Evolutionary conservation across 1,284 basidiomycete genomes (phyloP).

Genomic region (Naganishia sp.): DNA sequence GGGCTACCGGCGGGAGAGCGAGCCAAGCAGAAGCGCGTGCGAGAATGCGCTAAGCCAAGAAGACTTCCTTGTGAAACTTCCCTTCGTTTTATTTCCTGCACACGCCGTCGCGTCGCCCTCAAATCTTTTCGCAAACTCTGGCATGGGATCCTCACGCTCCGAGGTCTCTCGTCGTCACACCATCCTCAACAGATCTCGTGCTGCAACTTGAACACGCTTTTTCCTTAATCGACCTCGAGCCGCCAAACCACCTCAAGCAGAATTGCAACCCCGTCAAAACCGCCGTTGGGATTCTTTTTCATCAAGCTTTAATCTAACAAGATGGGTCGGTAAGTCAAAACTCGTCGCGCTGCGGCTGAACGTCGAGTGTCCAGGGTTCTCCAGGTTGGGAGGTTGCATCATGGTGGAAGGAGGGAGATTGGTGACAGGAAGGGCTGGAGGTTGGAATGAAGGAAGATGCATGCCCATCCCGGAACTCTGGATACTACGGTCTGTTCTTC

Average conservation of each 20-base stretch:
- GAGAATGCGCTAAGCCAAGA: background rate
- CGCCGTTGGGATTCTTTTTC: constrained; percentile 28
- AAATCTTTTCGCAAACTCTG: constrained; percentile 1
- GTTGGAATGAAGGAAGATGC: background rate
- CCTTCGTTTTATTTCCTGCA: background rate
- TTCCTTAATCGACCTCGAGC: background rate
- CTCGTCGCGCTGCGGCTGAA: background rate
- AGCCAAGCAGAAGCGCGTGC: background rate
- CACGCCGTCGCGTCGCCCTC: background rate
- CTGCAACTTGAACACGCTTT: background rate
- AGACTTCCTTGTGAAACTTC: background rate
- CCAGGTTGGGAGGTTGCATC: background rate
- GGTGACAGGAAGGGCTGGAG: background rate
- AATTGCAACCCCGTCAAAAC: constrained; percentile 28
- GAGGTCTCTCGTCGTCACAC: background rate
- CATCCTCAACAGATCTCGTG: constrained; percentile 4
- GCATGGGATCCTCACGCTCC: background rate
- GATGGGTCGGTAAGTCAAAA: constrained; percentile 45
- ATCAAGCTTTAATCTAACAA: constrained; percentile 39
- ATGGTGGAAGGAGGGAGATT: background rate
- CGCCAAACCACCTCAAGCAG: constrained; percentile 28
- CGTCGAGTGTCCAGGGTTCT: background rate
- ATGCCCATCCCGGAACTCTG: background rate
- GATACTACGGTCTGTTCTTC: background rate
- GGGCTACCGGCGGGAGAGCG: background rate